phyloP scores from a whole-genome alignment of 352 stramenopile species.

The Phytophthora podocarpi region DNA sequence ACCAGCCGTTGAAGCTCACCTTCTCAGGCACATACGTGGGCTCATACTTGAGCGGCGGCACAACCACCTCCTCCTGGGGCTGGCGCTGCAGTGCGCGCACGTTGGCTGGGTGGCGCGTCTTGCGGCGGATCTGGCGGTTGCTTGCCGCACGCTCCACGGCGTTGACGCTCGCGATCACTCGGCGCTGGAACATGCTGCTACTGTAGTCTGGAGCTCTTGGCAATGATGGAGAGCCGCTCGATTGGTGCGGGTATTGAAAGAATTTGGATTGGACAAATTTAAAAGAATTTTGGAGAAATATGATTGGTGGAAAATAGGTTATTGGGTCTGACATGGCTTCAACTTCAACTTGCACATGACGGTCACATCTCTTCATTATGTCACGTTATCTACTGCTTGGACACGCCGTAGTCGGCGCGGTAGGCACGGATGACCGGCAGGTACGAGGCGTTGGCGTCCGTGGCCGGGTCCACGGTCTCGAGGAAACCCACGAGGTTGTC shows the following conservation, averaged over 20 bases:
- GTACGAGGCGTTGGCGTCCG: slow-evolving; percentile 65
- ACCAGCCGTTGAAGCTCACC: slow-evolving; percentile 91
- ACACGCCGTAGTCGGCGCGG: slow-evolving; percentile 77
- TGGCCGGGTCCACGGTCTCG: slow-evolving; percentile 46
- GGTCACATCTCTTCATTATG: slow-evolving; percentile 6
- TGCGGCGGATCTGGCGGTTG: slow-evolving; percentile 87
- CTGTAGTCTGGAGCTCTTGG: slow-evolving; percentile 26
- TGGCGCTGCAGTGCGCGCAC: slow-evolving; percentile 72
- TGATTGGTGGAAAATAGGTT: slow-evolving; percentile 10
- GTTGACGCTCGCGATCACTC: slow-evolving; percentile 51
- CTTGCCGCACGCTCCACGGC: slow-evolving; percentile 73
- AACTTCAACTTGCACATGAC: too few species aligned
- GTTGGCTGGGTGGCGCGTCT: slow-evolving; percentile 75
- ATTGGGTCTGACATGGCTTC: neutral
- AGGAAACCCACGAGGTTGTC: slow-evolving; percentile 94
- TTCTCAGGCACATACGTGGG: slow-evolving; percentile 80
- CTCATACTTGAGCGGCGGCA: slow-evolving; percentile 83
- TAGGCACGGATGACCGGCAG: slow-evolving; percentile 77
- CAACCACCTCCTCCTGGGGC: slow-evolving; percentile 50
- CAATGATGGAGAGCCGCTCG: slow-evolving; percentile 28
- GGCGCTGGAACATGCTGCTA: slow-evolving; percentile 67
- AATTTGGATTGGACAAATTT: slow-evolving; percentile 5
- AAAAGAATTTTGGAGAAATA: neutral
- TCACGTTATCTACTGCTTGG: slow-evolving; percentile 33
- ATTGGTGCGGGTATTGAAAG: slow-evolving; percentile 20